Percentiles rank a stretch among this genome's conserved stretches.
phyloP scores from a whole-genome alignment of 208 protist species.

The Crithidia sp. region DNA sequence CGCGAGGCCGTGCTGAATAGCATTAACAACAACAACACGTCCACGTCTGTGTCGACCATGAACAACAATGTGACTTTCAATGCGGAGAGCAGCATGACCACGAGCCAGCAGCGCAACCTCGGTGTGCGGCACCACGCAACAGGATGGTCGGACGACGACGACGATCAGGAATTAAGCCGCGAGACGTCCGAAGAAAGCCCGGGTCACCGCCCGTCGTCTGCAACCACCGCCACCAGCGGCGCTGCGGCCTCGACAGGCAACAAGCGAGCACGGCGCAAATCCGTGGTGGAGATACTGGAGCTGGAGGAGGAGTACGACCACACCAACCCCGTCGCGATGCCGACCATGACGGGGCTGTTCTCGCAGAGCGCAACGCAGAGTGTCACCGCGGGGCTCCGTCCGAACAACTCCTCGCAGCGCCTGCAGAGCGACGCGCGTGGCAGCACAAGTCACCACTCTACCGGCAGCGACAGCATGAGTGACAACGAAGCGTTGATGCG shows the following conservation, averaged over 20 bases:
- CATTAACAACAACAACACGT: too few species aligned
- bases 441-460: not conserved
- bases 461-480: too few species aligned
- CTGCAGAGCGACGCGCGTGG: slow-evolving; percentile 2
- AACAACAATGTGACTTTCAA: not conserved
- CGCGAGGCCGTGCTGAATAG: not conserved
- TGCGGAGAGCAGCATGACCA: not conserved
- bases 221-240: not conserved
- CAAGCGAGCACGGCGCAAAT: slow-evolving; percentile 1
- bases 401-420: not conserved
- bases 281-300: slow-evolving; percentile 23
- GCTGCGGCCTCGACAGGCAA: not conserved
- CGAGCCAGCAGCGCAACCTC: not conserved
- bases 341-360: not conserved
- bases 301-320: slow-evolving; percentile 24
- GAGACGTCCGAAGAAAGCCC: not conserved
- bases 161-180: slow-evolving; percentile 3
- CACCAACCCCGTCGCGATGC: slow-evolving; percentile 6
- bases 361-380: not conserved
- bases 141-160: slow-evolving; percentile 13
- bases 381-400: not conserved
- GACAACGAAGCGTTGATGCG: not conserved
- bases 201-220: slow-evolving; percentile 5
- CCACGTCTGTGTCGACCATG: not conserved
- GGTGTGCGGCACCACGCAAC: not conserved